Evolutionary conservation across 352 stramenopile species (phyloP), one percentile per base, ranked within the genome.

Genomic region (Phytophthora tubulina): DNA sequence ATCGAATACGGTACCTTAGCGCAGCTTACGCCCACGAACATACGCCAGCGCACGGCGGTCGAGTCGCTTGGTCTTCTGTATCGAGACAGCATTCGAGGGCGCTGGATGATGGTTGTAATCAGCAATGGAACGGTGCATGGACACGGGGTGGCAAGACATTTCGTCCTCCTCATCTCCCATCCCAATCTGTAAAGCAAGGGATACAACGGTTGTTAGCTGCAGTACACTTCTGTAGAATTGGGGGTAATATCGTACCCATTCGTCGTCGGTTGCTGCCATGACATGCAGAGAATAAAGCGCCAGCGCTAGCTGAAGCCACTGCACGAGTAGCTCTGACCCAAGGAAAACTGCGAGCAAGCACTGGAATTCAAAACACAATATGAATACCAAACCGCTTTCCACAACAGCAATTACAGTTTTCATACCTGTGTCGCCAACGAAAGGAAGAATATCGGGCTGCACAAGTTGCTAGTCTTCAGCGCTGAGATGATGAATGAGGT

Each of bases 401-500:
- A n/a, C 15, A 31, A 21, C 31, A 39, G 9, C 15, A 64, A 35
- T 15, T 21, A 33, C 54, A 65, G 11, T 49, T 31, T 56, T 52
- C 45, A 13, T 71, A 92, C 86, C 80, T 94, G 87, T n/a, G 81
- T 82, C 6, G 90, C 88, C 30, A 96, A 65, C 4, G 90, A 96
- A 13, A 95, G 58, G 42, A 96, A 89, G 69, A 96, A 96, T 9
- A 96, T 85, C 0, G 88, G 85, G 38, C 83, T 96, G 72, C 80
- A 93, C 36, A 96, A 62, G 53, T 93, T 96, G 75, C 85, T 91
- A 5, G 88, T 96, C 77, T 96, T 96, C 53, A 96, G 46, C 7
- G 90, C 90, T 30, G 88, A 94, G 33, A 96, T 73, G 65, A 96
- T 96, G 56, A 96, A 96, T 21, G 90, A 94, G 0, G 86, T 84